Percentiles rank a stretch among this genome's conserved stretches.
Evolutionary conservation across 2,329 filamentous ascomycete genomes (phyloP).

Genomic region (Paraphoma chrysanthemicola): DNA sequence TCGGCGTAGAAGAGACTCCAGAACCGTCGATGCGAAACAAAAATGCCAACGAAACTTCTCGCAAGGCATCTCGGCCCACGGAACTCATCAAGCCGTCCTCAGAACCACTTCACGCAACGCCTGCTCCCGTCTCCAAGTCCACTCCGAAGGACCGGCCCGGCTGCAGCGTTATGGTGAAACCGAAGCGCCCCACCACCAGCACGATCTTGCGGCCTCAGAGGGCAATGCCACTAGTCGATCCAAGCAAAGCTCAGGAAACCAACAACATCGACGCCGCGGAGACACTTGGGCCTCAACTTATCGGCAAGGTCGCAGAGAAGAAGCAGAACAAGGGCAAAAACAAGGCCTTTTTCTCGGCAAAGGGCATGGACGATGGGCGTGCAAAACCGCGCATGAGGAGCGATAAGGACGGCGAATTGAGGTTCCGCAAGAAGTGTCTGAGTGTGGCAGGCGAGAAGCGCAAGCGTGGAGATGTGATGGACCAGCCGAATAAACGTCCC

Average conservation of each 20-base stretch:
- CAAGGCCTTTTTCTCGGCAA: background rate
- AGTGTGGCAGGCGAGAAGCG: conserved; percentile 1
- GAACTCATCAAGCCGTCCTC: background rate
- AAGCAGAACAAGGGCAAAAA: background rate
- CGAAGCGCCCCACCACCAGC: background rate
- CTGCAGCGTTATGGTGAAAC: background rate
- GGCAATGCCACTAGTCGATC: background rate
- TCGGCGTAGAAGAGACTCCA: background rate
- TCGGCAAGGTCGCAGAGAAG: background rate
- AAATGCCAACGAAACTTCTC: background rate
- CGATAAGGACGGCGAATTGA: background rate
- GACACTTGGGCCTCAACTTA: background rate
- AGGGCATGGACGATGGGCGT: background rate
- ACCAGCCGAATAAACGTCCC: background rate
- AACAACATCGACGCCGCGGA: background rate
- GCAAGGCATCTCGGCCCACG: background rate
- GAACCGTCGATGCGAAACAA: background rate
- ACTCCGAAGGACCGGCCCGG: background rate
- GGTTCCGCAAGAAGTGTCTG: background rate
- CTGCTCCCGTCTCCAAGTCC: background rate
- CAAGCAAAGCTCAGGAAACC: background rate
- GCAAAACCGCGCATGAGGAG: background rate
- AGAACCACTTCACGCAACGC: background rate
- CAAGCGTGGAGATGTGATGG: conserved; percentile 1
- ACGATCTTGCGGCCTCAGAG: background rate